A percentile compares a stretch with the other conserved stretches of the same genome.
phyloP scores from a whole-genome alignment of 345 rosid genomes.

The Citrus maxima region DNA sequence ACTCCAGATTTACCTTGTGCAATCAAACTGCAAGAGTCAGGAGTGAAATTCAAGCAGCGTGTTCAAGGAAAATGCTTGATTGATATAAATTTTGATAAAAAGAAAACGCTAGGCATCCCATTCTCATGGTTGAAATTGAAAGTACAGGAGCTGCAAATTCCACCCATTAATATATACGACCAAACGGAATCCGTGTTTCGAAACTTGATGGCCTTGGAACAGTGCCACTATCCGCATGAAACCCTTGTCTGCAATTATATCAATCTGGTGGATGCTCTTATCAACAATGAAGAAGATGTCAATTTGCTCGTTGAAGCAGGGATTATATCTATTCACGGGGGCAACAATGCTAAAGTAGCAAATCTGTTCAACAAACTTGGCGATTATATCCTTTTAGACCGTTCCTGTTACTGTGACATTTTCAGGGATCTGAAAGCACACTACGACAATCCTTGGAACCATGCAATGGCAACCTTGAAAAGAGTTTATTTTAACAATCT shows the following conservation, averaged over 20 bases:
- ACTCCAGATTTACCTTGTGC: background rate
- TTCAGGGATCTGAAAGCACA: background rate
- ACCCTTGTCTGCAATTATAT: background rate
- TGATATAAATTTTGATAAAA: background rate
- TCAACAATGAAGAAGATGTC: background rate
- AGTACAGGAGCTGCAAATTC: background rate
- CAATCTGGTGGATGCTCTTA: background rate
- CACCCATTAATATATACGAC: background rate
- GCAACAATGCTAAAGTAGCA: background rate
- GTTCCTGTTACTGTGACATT: background rate
- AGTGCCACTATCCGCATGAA: background rate
- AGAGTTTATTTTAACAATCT: too few species aligned
- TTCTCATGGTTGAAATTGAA: too few species aligned
- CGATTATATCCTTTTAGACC: accelerated
- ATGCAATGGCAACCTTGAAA: background rate
- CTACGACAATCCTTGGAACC: background rate
- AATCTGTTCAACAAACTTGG: background rate
- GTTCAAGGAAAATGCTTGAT: background rate
- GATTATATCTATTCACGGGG: background rate
- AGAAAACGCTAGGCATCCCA: background rate
- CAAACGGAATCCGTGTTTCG: background rate
- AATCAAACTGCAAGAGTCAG: background rate
- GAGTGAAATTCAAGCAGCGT: background rate
- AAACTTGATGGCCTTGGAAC: background rate
- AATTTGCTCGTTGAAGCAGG: background rate